phyloP scores from a whole-genome alignment of 306 rosid species.

The Benincasa hispida region DNA sequence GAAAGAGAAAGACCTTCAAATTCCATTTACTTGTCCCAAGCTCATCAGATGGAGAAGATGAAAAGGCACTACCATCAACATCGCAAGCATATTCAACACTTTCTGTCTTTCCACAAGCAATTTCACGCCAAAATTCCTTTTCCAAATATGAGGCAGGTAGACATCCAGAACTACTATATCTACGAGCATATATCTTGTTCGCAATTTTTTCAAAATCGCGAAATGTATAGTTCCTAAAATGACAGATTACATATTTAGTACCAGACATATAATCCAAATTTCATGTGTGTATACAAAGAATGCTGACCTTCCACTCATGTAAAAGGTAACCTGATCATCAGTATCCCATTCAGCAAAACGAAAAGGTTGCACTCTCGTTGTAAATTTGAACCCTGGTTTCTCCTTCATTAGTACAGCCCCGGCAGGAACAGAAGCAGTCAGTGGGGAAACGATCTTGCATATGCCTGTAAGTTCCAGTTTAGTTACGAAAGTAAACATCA shows the following conservation, averaged over 20 bases:
- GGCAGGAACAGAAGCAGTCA: constrained; percentile 91
- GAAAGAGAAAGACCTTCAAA: constrained; percentile 50
- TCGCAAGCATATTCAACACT: constrained; percentile 97
- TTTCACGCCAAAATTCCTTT: constrained; percentile 96
- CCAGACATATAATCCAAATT: neutral
- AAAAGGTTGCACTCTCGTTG: constrained; percentile 96
- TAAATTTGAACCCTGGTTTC: constrained; percentile 82
- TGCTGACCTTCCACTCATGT: constrained; percentile 88
- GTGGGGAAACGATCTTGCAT: constrained; percentile 86
- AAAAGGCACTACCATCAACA: constrained; percentile 98
- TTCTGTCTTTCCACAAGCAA: constrained; percentile 86
- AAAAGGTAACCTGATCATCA: constrained; percentile 90
- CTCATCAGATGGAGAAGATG: constrained; percentile 71
- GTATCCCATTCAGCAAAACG: constrained; percentile 96
- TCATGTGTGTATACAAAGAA: neutral
- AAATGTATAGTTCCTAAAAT: constrained; percentile 74
- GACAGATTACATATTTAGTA: constrained; percentile 21
- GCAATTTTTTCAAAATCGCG: constrained; percentile 95
- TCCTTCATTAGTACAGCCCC: constrained; percentile 92
- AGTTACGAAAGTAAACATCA: neutral
- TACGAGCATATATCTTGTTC: constrained; percentile 70
- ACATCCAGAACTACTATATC: constrained; percentile 73
- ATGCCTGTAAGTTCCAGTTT: constrained; percentile 39
- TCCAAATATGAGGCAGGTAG: constrained; percentile 83
- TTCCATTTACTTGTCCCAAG: constrained; percentile 97